Percentiles rank a stretch among this genome's conserved stretches.
phyloP scores from a whole-genome alignment of 1,284 basidiomycete genomes.

The Fomitopsis betulina region DNA sequence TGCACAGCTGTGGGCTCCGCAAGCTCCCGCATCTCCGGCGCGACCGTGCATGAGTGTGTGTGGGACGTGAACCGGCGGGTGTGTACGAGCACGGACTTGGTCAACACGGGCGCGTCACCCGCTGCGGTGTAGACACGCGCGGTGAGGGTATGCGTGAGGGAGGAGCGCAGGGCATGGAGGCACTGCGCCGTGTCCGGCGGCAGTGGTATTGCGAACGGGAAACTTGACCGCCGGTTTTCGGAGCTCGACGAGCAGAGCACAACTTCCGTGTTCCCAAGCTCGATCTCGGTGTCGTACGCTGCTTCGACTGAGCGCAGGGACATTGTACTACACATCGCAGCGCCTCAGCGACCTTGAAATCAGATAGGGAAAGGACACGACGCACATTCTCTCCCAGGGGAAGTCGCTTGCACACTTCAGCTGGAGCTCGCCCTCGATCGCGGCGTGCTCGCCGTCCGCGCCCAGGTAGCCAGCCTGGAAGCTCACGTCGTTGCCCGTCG shows the following conservation, averaged over 20 bases:
- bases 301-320: slow-evolving; percentile 63
- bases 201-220: slow-evolving; percentile 75
- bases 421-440: slow-evolving; percentile 79
- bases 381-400: slow-evolving; percentile 68
- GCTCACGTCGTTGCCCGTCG: slow-evolving; percentile 57
- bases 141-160: slow-evolving; percentile 59
- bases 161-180: slow-evolving; percentile 64
- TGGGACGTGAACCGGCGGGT: slow-evolving; percentile 71
- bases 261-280: slow-evolving; percentile 52
- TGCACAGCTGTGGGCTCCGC: slow-evolving; percentile 62
- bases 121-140: slow-evolving; percentile 53
- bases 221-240: slow-evolving; percentile 44
- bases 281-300: slow-evolving; percentile 55
- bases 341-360: slow-evolving; percentile 3
- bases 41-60: slow-evolving; percentile 43
- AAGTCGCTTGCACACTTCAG: slow-evolving; percentile 59
- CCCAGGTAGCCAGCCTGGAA: slow-evolving; percentile 81
- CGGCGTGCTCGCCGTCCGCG: slow-evolving; percentile 71
- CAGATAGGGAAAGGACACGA: slow-evolving; percentile 11
- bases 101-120: slow-evolving; percentile 38
- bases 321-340: slow-evolving; percentile 45
- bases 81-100: slow-evolving; percentile 60
- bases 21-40: slow-evolving; percentile 54
- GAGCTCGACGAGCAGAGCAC: slow-evolving; percentile 41
- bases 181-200: slow-evolving; percentile 73